A percentile compares a stretch with the other conserved stretches of the same genome.
These are phyloP conservation scores for Exserohilum turcica DNA, from an alignment of 2,329 filamentous ascomycete species.

Conservation along the genomic window DNA sequence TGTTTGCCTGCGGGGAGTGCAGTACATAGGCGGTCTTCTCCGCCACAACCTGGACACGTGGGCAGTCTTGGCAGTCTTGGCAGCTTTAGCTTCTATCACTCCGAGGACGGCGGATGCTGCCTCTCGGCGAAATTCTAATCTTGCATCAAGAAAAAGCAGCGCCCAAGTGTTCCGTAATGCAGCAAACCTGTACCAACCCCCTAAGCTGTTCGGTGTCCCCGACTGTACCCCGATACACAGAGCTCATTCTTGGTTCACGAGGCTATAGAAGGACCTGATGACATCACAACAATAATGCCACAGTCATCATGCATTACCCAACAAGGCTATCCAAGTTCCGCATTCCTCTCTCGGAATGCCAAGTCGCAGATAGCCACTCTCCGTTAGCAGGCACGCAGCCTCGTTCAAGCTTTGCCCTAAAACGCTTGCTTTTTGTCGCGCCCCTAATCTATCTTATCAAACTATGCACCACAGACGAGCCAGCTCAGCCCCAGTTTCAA, in stretches of 20 bases:
- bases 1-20: not conserved
- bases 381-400: slow-evolving; percentile 7
- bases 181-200: too few species aligned
- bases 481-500: slow-evolving; percentile 1
- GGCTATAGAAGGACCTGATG: not conserved
- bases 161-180: too few species aligned
- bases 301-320: not conserved
- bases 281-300: not conserved
- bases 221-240: too few species aligned
- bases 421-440: slow-evolving; percentile 11
- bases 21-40: not conserved
- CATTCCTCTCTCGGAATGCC: slow-evolving; percentile 4
- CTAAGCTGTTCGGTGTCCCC: too few species aligned
- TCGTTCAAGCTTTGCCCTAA: slow-evolving; percentile 3
- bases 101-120: not conserved
- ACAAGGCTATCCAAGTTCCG: not conserved
- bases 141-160: not conserved
- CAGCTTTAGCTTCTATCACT: not conserved
- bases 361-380: slow-evolving; percentile 13
- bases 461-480: slow-evolving; percentile 3
- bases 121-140: too few species aligned
- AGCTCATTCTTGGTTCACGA: not conserved
- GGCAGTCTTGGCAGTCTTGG: slow-evolving; percentile 5
- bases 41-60: slow-evolving; percentile 3
- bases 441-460: slow-evolving; percentile 21